phyloP scores from a whole-genome alignment of 1,284 basidiomycete genomes.

The Caloboletus inedulis region DNA sequence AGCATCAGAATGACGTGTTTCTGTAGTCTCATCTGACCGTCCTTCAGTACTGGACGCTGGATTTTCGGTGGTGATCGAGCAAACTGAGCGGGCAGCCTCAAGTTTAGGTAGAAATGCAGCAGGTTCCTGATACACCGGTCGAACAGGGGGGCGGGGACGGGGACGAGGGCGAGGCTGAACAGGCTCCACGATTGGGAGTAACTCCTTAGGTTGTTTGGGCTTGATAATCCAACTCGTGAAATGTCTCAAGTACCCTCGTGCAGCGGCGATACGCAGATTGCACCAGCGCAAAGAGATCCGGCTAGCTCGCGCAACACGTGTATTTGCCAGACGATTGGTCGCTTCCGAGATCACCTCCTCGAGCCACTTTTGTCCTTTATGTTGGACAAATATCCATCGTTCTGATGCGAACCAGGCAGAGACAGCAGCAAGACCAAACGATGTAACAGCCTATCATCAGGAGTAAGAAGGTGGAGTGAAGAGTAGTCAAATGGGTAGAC shows the following conservation, averaged over 20 bases:
- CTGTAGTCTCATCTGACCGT: constrained; percentile 27
- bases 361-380: constrained; percentile 73
- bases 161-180: constrained; percentile 21
- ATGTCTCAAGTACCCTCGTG: constrained; percentile 23
- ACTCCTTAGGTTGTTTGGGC: constrained; percentile 23
- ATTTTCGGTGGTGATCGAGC: constrained; percentile 28
- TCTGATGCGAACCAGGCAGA: constrained; percentile 77
- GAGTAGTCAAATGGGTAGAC: constrained; percentile 10
- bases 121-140: constrained; percentile 23
- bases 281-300: constrained; percentile 28
- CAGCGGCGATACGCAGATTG: constrained; percentile 23
- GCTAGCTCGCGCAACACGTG: constrained; percentile 36
- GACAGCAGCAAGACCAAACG: constrained; percentile 70
- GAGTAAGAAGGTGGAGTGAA: constrained; percentile 10
- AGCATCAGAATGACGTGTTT: constrained; percentile 29
- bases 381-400: constrained; percentile 65
- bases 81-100: constrained; percentile 23
- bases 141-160: constrained; percentile 18
- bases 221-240: constrained; percentile 30
- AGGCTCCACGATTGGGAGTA: constrained; percentile 28
- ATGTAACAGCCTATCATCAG: constrained; percentile 45
- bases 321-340: constrained; percentile 41
- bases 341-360: constrained; percentile 60
- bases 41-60: constrained; percentile 30
- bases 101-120: constrained; percentile 14